phyloP scores from a whole-genome alignment of 139 green algal genomes.

The Coccomyxa sp. region DNA sequence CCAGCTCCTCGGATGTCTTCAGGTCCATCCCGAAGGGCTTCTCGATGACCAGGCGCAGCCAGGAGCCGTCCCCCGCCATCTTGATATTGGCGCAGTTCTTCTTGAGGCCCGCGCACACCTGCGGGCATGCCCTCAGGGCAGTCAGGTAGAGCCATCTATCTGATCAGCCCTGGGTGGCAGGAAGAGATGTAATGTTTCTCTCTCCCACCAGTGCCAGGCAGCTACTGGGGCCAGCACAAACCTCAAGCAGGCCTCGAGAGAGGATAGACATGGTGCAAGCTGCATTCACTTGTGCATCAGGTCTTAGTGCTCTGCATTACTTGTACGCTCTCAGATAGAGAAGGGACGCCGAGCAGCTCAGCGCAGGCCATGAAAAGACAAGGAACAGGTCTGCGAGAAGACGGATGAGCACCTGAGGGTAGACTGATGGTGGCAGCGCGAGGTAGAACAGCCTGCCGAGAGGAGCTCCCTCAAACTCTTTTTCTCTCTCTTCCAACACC shows the following conservation, averaged over 20 bases:
- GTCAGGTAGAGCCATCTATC: too few relatives aligned
- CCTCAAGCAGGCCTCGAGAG: too few relatives aligned
- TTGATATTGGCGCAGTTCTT: slow-evolving; percentile 23
- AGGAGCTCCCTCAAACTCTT: slow-evolving; percentile 4
- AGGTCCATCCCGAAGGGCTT: slow-evolving; percentile 91
- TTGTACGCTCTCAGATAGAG: too few relatives aligned
- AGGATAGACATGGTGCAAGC: too few relatives aligned
- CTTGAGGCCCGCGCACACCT: slow-evolving; percentile 28
- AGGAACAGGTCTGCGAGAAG: too few relatives aligned
- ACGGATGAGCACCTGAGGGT: too few relatives aligned
- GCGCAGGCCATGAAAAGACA: too few relatives aligned
- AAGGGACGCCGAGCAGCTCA: too few relatives aligned
- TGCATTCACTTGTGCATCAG: too few relatives aligned
- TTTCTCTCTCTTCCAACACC: slow-evolving; percentile 46
- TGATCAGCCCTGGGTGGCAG: too few relatives aligned
- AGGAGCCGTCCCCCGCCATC: slow-evolving; percentile 28
- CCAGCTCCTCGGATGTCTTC: slow-evolving; percentile 74
- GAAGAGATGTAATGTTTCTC: background rate
- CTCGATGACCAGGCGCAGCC: slow-evolving; percentile 74
- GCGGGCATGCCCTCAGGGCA: background rate
- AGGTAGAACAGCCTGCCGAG: slow-evolving; percentile 90
- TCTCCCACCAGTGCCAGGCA: background rate
- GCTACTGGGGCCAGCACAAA: too few relatives aligned
- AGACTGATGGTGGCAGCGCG: slow-evolving; percentile 91
- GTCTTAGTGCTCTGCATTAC: too few relatives aligned